phyloP scores from a whole-genome alignment of 805 yeast genomes.

The Candida ipomoeae region DNA sequence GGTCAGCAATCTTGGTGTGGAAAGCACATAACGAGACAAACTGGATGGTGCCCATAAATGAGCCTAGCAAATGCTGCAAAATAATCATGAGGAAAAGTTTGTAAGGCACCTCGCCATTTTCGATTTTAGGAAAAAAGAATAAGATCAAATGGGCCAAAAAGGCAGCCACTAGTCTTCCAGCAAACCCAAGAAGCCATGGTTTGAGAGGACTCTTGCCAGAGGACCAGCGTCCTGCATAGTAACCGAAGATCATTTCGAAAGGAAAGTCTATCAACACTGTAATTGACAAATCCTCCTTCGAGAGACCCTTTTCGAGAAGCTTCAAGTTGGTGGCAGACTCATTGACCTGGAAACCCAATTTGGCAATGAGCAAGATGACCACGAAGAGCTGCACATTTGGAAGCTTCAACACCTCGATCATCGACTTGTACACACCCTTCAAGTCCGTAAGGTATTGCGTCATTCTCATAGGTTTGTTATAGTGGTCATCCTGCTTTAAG shows the following conservation, averaged over 20 bases:
- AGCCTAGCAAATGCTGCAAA: conserved; percentile 75
- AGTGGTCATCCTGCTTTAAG: conserved; percentile 27
- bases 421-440: conserved; percentile 54
- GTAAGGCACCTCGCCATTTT: conserved; percentile 41
- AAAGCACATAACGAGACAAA: conserved; percentile 93
- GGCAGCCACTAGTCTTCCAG: conserved; percentile 79
- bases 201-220: conserved; percentile 68
- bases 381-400: conserved; percentile 73
- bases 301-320: conserved; percentile 82
- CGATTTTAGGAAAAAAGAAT: conserved; percentile 56
- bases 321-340: conserved; percentile 94
- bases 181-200: conserved; percentile 88
- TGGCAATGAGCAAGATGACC: conserved; percentile 70
- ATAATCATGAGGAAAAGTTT: conserved; percentile 68
- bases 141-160: conserved; percentile 70
- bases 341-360: conserved; percentile 91
- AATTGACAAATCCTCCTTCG: conserved; percentile 89
- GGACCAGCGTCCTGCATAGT: conserved; percentile 94
- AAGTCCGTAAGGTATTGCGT: conserved; percentile 24
- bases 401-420: conserved; percentile 64
- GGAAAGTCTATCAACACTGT: conserved; percentile 95
- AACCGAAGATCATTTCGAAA: conserved; percentile 91
- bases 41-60: conserved; percentile 92
- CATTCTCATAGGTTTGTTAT: conserved; percentile 12
- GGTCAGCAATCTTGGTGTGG: conserved; percentile 94